Evolutionary conservation across 192 early-diverging fungal species (phyloP), one percentile per base, ranked within the genome.

Genomic region (Coemansia sp.): DNA sequence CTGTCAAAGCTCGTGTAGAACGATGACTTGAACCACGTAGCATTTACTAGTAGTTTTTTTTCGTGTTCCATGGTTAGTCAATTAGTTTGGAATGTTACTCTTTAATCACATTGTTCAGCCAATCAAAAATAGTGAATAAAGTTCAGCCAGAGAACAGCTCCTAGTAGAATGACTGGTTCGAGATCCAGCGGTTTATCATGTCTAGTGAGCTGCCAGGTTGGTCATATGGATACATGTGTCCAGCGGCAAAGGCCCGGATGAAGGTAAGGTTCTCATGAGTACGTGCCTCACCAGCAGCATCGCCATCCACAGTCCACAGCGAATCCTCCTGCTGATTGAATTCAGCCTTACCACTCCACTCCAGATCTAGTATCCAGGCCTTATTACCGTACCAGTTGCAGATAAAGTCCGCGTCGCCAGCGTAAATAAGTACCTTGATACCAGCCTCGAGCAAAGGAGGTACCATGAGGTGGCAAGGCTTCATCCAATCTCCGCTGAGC

Each of bases 151-250:
- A 50, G 8, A 18, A 16, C 16, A 18, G 1, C 15, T n/a, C 31
- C 29, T 71, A 81, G 65, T 71, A 67, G 67, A 80, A 85, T 18
- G 78, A 27, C 70, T 80, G 74, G 62, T 74, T 75, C 0, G 68
- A 24, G 16, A 95, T 71, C 95, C 95, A 98, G 58, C 82, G 81
- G 85, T 94, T 95, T 69, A 98, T 88, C 88, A 98, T 91, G 83
- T 95, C 95, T 33, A 91, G 78, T 46, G 89, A 86, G 73, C 87
- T 87, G 66, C 85, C 87, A 58, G 94, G 93, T 85, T 96, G 92
- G 80, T 98, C 97, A 74, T 95, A 95, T n/a, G 97, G 97, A 15
- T 88, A 88, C 94, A 95, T 95, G 61, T 95, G 94, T 3, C 97
- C 95, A 50, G 92, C 95, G 65, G 89, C 92, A 81, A 89, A 95